Evolutionary conservation across 2,329 filamentous ascomycete genomes (phyloP), one percentile per base, ranked within the genome.

Genomic region (Knufia petricola): DNA sequence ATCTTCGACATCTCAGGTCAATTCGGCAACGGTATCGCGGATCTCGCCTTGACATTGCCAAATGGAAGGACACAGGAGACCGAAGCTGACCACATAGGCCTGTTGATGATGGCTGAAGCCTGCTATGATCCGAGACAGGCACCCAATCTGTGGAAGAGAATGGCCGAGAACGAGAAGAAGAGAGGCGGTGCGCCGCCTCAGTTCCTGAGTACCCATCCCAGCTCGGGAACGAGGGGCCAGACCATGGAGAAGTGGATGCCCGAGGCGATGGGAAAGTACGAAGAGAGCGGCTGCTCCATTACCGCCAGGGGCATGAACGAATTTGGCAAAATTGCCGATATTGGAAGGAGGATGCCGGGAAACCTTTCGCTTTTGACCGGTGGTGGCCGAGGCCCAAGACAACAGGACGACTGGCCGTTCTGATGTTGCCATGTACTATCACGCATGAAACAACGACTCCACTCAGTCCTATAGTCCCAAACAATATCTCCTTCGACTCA

Each of bases 51-150:
- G 49, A 64, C 63, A 15, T 65, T 73, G 55, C 79, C 78, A 0
- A 76, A 77, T 24, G 75, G 72, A 9, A 64, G 79, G 46, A 73
- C 67, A 23, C 77, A 81, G 61, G 78, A 82, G 65, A 67, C 68
- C 1, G 78, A 81, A 60, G 79, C 79, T 6, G 79, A 82, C 60
- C 74, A 77, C 47, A 80, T 82, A 28, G 79, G 79, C 8, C 40
- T 54, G 67, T 65, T 80, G 61, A 78, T 82, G 71, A 82, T 82
- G 75, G 71, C 78, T 1, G 69, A 78, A 59, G 72, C 71, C 31
- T 82, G 79, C 61, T 82, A 76, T 55, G 67, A 78, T 46, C 79
- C 79, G 0, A 61, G 70, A 49, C 76, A 73, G 12, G 78, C 78
- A 1, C 69, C 76, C 50, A 66, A 64, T 20, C 60, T 82, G 55